Evolutionary conservation across 192 early-diverging fungal genomes (phyloP).

Genomic region (Dissophora ornata): DNA sequence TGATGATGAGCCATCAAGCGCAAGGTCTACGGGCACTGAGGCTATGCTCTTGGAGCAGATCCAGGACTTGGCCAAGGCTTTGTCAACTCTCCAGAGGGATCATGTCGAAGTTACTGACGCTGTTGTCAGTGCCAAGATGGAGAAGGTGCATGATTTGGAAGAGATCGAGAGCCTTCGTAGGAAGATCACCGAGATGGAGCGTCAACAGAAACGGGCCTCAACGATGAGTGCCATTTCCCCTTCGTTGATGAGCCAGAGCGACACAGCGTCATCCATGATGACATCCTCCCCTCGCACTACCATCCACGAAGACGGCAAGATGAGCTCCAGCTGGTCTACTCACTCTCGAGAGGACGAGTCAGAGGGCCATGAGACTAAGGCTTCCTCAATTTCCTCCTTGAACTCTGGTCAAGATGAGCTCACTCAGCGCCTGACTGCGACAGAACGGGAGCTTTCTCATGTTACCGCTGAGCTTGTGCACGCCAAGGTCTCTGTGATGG

Average conservation of each 20-base stretch:
- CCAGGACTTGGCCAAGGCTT: slow-evolving; percentile 71
- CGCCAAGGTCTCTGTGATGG: slow-evolving; percentile 48
- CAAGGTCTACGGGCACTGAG: slow-evolving; percentile 6
- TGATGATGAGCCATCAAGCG: slow-evolving; percentile 4
- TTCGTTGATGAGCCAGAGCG: slow-evolving; percentile 49
- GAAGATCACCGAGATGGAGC: slow-evolving; percentile 54
- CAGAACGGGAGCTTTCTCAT: slow-evolving; percentile 44
- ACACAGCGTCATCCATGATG: slow-evolving; percentile 35
- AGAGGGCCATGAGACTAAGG: slow-evolving; percentile 24
- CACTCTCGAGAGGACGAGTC: slow-evolving; percentile 36
- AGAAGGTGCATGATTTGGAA: slow-evolving; percentile 60
- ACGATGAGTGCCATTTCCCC: slow-evolving; percentile 44
- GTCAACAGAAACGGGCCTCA: slow-evolving; percentile 60
- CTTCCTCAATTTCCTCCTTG: slow-evolving; percentile 31
- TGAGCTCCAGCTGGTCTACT: slow-evolving; percentile 37
- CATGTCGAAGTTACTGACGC: slow-evolving; percentile 73
- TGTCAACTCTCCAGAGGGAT: slow-evolving; percentile 76
- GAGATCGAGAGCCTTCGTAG: slow-evolving; percentile 66
- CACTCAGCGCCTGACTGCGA: slow-evolving; percentile 18
- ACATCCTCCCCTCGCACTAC: slow-evolving; percentile 27
- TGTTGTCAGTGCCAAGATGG: slow-evolving; percentile 66
- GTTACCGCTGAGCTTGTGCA: slow-evolving; percentile 47
- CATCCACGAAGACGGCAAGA: slow-evolving; percentile 31
- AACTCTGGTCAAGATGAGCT: slow-evolving; percentile 22
- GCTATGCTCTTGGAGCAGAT: slow-evolving; percentile 67